Evolutionary conservation across 1,284 basidiomycete genomes (phyloP).

Genomic region (Anthracocystis walkeri): DNA sequence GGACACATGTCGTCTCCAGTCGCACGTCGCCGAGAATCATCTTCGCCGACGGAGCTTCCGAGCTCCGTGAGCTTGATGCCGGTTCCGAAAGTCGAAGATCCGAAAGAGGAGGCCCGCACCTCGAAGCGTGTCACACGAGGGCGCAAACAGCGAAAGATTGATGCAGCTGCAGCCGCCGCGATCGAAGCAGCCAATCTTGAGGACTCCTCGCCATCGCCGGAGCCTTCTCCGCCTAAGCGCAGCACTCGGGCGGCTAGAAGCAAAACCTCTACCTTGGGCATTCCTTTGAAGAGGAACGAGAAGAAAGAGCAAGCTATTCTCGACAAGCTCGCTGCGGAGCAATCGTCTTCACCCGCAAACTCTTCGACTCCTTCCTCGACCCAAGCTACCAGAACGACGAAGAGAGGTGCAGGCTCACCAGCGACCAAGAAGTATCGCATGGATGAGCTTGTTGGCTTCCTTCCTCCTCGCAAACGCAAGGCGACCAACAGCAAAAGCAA

Average conservation of each 20-base stretch:
- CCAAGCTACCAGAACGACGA: neutral
- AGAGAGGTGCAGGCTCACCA: slow-evolving; percentile 5
- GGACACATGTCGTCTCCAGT: slow-evolving; percentile 35
- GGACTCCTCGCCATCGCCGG: neutral
- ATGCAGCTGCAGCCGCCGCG: neutral
- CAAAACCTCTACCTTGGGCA: slow-evolving; percentile 2
- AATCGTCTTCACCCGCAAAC: slow-evolving; percentile 13
- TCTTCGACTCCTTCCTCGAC: slow-evolving; percentile 19
- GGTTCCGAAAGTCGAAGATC: neutral
- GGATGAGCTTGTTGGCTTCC: slow-evolving; percentile 23
- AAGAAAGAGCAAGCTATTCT: slow-evolving; percentile 22
- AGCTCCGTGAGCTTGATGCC: slow-evolving; percentile 1
- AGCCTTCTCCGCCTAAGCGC: neutral
- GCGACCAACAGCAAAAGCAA: neutral
- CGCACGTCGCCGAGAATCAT: neutral
- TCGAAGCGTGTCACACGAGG: slow-evolving; percentile 7
- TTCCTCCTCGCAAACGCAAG: slow-evolving; percentile 23
- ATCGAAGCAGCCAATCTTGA: neutral
- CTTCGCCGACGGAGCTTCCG: neutral
- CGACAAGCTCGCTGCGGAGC: slow-evolving; percentile 11
- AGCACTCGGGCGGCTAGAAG: neutral
- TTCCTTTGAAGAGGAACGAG: slow-evolving; percentile 26
- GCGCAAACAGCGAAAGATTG: slow-evolving; percentile 12
- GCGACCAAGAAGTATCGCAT: slow-evolving; percentile 21
- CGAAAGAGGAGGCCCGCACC: neutral